Percentiles rank a stretch among this genome's conserved stretches.
Conservation (phyloP, 176 grass and related monocot species). For the Oryza australiensis region DNA sequence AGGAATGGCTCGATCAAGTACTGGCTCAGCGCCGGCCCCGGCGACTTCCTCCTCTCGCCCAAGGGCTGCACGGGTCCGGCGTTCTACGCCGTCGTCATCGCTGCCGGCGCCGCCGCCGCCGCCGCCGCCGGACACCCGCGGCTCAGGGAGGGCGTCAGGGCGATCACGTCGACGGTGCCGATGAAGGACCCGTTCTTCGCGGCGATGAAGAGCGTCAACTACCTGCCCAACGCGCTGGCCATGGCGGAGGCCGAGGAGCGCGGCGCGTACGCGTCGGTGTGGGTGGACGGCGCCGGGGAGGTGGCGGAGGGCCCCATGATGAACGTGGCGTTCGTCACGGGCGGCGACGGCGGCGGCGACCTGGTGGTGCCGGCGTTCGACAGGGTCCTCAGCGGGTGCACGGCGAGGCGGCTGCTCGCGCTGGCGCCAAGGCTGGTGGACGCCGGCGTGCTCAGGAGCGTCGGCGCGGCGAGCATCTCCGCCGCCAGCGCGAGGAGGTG, state of each 20-base stretch:
- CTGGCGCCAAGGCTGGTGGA: slow-evolving; percentile 52
- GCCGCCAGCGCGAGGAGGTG: no score
- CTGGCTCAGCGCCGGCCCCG: slow-evolving; percentile 60
- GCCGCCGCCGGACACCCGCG: neutral
- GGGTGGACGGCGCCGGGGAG: slow-evolving; percentile 55
- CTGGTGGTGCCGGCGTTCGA: slow-evolving; percentile 54
- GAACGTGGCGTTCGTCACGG: slow-evolving; percentile 66
- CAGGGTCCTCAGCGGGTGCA: slow-evolving; percentile 62
- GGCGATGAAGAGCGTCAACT: slow-evolving; percentile 65
- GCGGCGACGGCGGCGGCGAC: neutral
- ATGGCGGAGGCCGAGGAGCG: slow-evolving; percentile 51
- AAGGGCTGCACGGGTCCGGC: slow-evolving; percentile 53
- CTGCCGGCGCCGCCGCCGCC: neutral
- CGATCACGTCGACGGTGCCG: slow-evolving; percentile 56
- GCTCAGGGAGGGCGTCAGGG: slow-evolving; percentile 50
- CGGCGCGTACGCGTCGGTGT: slow-evolving; percentile 53
- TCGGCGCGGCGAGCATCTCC: no score
- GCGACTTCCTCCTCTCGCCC: slow-evolving; percentile 63
- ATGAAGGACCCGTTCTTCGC: slow-evolving; percentile 73
- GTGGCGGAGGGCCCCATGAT: slow-evolving; percentile 68
- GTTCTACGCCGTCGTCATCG: slow-evolving; percentile 65
- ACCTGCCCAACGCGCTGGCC: slow-evolving; percentile 68
- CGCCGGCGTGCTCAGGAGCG: neutral
- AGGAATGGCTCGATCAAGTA: slow-evolving; percentile 64
- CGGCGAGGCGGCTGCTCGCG: slow-evolving; percentile 51